phyloP scores from a whole-genome alignment of 2,329 filamentous ascomycete genomes.

The Calonectria henricotiae region DNA sequence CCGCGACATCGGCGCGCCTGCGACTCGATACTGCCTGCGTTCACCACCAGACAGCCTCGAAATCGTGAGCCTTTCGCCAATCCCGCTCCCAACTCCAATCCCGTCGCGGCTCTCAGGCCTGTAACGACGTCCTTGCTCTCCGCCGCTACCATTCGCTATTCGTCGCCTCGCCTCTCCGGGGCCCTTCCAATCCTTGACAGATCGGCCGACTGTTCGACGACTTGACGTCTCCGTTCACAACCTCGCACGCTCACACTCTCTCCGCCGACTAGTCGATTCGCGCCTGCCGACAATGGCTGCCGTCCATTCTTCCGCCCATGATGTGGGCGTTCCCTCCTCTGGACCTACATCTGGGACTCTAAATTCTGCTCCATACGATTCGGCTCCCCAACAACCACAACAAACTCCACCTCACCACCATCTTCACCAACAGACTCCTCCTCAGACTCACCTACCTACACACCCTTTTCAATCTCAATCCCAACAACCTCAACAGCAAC shows the following conservation, averaged over 20 bases:
- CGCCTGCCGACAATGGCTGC: slow-evolving; percentile 47
- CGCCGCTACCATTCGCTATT: slow-evolving; percentile 28
- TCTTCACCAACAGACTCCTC: slow-evolving; percentile 51
- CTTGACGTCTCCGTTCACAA: slow-evolving; percentile 25
- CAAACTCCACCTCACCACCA: slow-evolving; percentile 52
- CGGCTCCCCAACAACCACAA: slow-evolving; percentile 49
- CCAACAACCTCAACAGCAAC: slow-evolving; percentile 56
- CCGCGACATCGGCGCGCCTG: slow-evolving; percentile 49
- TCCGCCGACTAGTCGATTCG: slow-evolving; percentile 27
- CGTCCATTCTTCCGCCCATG: slow-evolving; percentile 48
- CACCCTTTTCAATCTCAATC: slow-evolving; percentile 43
- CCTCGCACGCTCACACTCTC: slow-evolving; percentile 11
- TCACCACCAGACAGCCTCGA: slow-evolving; percentile 45
- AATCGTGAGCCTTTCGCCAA: slow-evolving; percentile 45
- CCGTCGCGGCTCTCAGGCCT: slow-evolving; percentile 28
- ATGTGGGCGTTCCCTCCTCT: slow-evolving; percentile 41
- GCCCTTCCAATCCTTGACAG: slow-evolving; percentile 30
- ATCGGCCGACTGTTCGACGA: slow-evolving; percentile 30
- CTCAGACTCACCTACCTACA: slow-evolving; percentile 45
- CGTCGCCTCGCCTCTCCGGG: slow-evolving; percentile 29
- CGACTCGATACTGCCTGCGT: slow-evolving; percentile 48
- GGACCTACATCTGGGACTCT: slow-evolving; percentile 43
- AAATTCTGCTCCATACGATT: slow-evolving; percentile 48
- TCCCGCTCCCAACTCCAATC: slow-evolving; percentile 27
- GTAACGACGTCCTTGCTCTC: slow-evolving; percentile 33